Evolutionary conservation across 805 yeast species (phyloP).

Genomic region (Candida quercuum): DNA sequence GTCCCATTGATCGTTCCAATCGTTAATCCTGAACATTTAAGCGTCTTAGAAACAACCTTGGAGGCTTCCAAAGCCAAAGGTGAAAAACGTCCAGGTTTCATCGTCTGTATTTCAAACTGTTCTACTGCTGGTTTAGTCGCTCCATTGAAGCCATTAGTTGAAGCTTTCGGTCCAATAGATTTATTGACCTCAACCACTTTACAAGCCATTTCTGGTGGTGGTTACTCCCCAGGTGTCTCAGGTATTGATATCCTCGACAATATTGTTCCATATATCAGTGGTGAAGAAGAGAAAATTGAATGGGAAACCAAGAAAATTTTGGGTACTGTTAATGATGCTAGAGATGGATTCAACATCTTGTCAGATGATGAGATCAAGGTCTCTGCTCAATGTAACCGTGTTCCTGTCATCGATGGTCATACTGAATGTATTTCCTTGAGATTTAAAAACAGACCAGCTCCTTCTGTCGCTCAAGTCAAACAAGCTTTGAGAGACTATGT

Average conservation of each 20-base stretch:
- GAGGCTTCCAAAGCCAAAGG: conserved; percentile 50
- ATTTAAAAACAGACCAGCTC: conserved; percentile 79
- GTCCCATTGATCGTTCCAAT: conserved; percentile 96
- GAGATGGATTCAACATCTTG: conserved; percentile 51
- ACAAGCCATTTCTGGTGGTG: conserved; percentile 98
- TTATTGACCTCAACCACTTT: conserved; percentile 83
- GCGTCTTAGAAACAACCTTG: conserved; percentile 57
- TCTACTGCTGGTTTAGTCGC: conserved; percentile 98
- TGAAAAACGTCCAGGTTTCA: conserved; percentile 65
- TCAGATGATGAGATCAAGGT: conserved; percentile 72
- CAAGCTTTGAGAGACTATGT: conserved; percentile 62
- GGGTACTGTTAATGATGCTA: conserved; percentile 52
- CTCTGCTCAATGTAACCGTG: conserved; percentile 95
- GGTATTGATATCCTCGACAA: conserved; percentile 94
- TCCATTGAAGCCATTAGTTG: conserved; percentile 91
- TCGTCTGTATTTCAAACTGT: conserved; percentile 95
- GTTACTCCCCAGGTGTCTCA: conserved; percentile 95
- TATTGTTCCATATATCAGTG: conserved; percentile 89
- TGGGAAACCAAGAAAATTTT: conserved; percentile 97
- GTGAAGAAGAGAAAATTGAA: conserved; percentile 97
- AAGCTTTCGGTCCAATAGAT: conserved; percentile 85
- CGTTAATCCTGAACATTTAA: conserved; percentile 87
- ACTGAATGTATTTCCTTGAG: conserved; percentile 89
- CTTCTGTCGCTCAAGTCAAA: conserved; percentile 78
- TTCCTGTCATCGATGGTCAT: conserved; percentile 96